Evolutionary conservation across 768 basidiomycete species (phyloP), one percentile per base, ranked within the genome.

Genomic region (Termitomyces sp.): DNA sequence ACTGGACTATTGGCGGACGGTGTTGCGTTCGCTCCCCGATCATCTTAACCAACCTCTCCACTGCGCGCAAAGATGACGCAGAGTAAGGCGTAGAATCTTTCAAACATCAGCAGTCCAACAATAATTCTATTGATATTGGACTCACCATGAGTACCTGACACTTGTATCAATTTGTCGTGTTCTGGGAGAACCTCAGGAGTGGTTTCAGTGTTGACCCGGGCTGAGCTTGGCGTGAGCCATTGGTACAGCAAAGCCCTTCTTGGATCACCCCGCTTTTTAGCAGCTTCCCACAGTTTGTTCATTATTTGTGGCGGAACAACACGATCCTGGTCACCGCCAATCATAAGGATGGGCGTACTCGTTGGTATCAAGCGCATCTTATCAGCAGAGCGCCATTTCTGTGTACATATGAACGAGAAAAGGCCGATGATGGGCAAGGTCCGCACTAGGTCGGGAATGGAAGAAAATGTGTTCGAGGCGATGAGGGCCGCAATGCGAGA

Each of bases 381-480:
- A 5, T 75, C 71, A 2, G 78, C 79, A 0, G 90, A 90, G 57
- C 85, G 82, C 94, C 94, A 96, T 64, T 82, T 84, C 67, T 94
- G 83, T 53, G 88, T 81, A 62, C 86, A 85, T 11, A 93, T 76
- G 65, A 85, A 87, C 11, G 88, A 75, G 67, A 92, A 75, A 1
- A 79, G 80, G 0, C 80, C 75, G 31, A 93, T 77, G 45, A 81
- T 63, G 1, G 91, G 91, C 62, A 91, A 75, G 12, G 79, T 77
- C 56, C 77, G 73, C 0, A 91, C 87, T 43, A 95, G 79, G 41
- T 81, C 78, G 1, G 86, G 86, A 46, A 96, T 80, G 30, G 87
- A 91, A 40, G 86, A 79, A 70, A 94, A 96, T 0, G 94, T 94
- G 66, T 95, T 95, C 72, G 95, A 93, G 57, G 95, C 72, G 40